Evolutionary conservation across 1,284 basidiomycete species (phyloP), one percentile per base, ranked within the genome.

Genomic region (Boletellus deceptivus): DNA sequence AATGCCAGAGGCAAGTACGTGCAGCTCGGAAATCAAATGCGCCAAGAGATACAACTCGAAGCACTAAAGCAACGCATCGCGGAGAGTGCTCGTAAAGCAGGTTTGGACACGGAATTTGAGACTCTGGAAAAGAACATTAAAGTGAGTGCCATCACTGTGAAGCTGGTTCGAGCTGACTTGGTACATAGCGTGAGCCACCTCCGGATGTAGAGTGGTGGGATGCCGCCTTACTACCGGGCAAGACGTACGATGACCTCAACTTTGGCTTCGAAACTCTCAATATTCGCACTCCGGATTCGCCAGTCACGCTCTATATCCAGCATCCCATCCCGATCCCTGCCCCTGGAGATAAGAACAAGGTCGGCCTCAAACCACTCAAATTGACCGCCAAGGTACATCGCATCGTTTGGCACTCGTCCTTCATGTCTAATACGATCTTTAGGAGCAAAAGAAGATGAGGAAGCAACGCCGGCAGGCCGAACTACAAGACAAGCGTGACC

Each of bases 191-290:
- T 40, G 82, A 84, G 51, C 79, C 87, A 1, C 96, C 96, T 5
- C 97, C 96, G 0, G 86, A 84, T 6, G 81, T 89, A 8, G 96
- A 99, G 70, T 99, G 96, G 96, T 99, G 97, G 96, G 97, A 99
- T 70, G 83, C 81, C 29, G 82, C 90, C 0, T 75, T 98, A n/a
- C 72, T 99, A 10, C 87, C 91, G 0, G 82, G 77, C 59, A 84
- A 86, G 67, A 79, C 75, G 1, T 98, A 98, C 68, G 82, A 86
- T 48, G 91, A 93, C 55, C 68, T 95, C 46, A 72, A 68, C 1
- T 62, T 78, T 35, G 85, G 84, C 29, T 60, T 86, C 33, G 70
- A 76, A 22, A 68, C 70, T 27, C 72, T 89, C 49, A 83, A 82
- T 43, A 87, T 91, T 52, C 76, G 80, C 42, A 82, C 74, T 4